phyloP scores from a whole-genome alignment of 2,329 filamentous ascomycete species.

The Aureobasidium sp. region DNA sequence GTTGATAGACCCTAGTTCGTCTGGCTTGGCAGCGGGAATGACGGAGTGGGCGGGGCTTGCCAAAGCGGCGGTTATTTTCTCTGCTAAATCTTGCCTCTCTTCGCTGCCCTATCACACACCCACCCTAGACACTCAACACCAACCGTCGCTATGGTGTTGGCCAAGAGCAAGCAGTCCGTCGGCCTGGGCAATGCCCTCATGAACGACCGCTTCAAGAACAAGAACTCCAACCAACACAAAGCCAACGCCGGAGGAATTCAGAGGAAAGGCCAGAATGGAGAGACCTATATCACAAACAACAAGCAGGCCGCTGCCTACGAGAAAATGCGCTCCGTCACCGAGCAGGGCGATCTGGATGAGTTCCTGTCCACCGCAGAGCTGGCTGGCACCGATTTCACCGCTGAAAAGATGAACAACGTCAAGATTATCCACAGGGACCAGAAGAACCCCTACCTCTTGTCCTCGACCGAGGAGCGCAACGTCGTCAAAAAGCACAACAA shows the following conservation, averaged over 20 bases:
- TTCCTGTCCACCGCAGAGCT: slow-evolving; percentile 93
- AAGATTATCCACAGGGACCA: slow-evolving; percentile 98
- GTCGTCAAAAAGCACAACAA: slow-evolving; percentile 73
- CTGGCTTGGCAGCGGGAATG: background rate
- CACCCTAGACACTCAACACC: background rate
- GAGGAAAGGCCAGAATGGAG: slow-evolving; percentile 22
- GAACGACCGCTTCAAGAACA: slow-evolving; percentile 97
- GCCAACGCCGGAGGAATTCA: slow-evolving; percentile 54
- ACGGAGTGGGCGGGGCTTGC: background rate
- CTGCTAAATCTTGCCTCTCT: slow-evolving; percentile 5
- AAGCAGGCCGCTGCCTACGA: slow-evolving; percentile 91
- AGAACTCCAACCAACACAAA: slow-evolving; percentile 73
- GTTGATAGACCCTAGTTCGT: background rate
- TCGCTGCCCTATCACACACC: background rate
- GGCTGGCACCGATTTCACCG: slow-evolving; percentile 97
- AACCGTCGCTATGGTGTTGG: slow-evolving; percentile 51
- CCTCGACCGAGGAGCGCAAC: slow-evolving; percentile 71
- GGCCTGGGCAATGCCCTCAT: slow-evolving; percentile 96
- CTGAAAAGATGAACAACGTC: slow-evolving; percentile 97
- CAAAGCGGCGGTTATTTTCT: slow-evolving; percentile 1
- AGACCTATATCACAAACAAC: slow-evolving; percentile 79
- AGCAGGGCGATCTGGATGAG: slow-evolving; percentile 93
- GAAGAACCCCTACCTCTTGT: slow-evolving; percentile 88
- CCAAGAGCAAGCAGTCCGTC: slow-evolving; percentile 92
- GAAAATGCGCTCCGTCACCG: slow-evolving; percentile 98